Percentiles rank a stretch among this genome's conserved stretches.
Conservation (phyloP, 208 protist species). For the Acanthamoeba culbertsoni region DNA sequence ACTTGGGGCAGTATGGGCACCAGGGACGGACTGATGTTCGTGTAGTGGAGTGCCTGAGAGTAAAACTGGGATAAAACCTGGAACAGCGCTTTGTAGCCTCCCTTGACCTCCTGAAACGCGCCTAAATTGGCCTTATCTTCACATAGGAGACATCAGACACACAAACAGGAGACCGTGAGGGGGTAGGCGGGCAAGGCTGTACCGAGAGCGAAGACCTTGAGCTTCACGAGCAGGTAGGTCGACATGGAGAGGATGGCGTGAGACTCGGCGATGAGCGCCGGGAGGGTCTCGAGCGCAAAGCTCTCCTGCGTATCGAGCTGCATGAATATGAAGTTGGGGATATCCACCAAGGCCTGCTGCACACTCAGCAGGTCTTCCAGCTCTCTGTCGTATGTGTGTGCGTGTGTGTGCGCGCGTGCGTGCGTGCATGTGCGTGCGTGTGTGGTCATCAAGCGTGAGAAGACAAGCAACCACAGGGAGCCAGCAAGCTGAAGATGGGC, state of each 20-base stretch:
- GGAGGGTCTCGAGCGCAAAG: not conserved
- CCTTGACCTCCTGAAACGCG: not conserved
- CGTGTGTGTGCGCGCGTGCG: not conserved
- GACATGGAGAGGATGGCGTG: slow-evolving; percentile 44
- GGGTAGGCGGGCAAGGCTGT: not conserved
- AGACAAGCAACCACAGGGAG: not conserved
- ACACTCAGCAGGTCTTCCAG: slow-evolving; percentile 34
- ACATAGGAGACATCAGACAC: not conserved
- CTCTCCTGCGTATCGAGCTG: not conserved
- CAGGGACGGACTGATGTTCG: not conserved
- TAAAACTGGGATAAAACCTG: not conserved
- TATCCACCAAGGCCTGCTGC: slow-evolving; percentile 27
- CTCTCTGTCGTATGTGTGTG: slow-evolving; percentile 42
- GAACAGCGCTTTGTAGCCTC: slow-evolving; percentile 32
- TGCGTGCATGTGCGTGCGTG: too few species aligned
- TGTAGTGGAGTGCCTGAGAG: not conserved
- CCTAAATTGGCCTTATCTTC: slow-evolving; percentile 21
- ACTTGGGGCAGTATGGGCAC: slow-evolving; percentile 16
- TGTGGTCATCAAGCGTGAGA: not conserved
- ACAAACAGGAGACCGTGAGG: too few species aligned
- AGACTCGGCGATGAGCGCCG: not conserved
- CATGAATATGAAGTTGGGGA: slow-evolving; percentile 52
- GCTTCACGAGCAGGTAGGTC: slow-evolving; percentile 56
- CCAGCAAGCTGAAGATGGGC: too few species aligned
- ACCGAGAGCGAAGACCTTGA: not conserved